These are phyloP conservation scores for Endotrypanum monterogeii DNA, from an alignment of 208 protist species.

Conservation along the genomic window DNA sequence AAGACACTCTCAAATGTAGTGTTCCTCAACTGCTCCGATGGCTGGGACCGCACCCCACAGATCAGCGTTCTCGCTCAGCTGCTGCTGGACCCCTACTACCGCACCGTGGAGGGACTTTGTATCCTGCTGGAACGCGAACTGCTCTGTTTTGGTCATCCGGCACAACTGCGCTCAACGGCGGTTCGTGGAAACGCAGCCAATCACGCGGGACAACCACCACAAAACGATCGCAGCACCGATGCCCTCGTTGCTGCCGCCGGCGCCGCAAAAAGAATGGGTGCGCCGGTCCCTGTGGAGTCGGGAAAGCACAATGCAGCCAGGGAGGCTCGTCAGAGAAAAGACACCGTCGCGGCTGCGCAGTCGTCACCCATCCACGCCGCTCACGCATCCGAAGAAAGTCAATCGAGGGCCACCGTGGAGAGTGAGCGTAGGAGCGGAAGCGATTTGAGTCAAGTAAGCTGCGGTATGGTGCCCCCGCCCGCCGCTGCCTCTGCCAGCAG, in stretches of 20 bases:
- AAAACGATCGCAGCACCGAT: neutral
- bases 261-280: neutral
- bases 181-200: slow-evolving; percentile 26
- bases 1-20: slow-evolving; percentile 23
- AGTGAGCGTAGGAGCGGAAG: slow-evolving; percentile 1
- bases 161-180: slow-evolving; percentile 20
- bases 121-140: slow-evolving; percentile 95
- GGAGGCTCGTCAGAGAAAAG: neutral
- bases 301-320: neutral
- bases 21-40: slow-evolving; percentile 86
- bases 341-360: neutral
- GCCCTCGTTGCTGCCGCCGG: neutral
- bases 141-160: slow-evolving; percentile 84
- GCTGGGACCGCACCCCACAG: slow-evolving; percentile 94
- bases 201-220: slow-evolving; percentile 9
- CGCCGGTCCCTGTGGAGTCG: neutral
- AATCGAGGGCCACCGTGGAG: neutral
- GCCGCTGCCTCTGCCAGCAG: neutral
- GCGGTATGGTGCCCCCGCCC: neutral
- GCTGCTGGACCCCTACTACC: slow-evolving; percentile 93
- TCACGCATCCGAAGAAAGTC: neutral
- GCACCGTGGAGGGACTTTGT: slow-evolving; percentile 92
- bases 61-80: slow-evolving; percentile 74
- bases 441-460: neutral
- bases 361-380: neutral